A percentile compares a stretch with the other conserved stretches of the same genome.
These are phyloP conservation scores for Glycine soja DNA, from an alignment of 306 rosid genomes.

Conservation along the genomic window DNA sequence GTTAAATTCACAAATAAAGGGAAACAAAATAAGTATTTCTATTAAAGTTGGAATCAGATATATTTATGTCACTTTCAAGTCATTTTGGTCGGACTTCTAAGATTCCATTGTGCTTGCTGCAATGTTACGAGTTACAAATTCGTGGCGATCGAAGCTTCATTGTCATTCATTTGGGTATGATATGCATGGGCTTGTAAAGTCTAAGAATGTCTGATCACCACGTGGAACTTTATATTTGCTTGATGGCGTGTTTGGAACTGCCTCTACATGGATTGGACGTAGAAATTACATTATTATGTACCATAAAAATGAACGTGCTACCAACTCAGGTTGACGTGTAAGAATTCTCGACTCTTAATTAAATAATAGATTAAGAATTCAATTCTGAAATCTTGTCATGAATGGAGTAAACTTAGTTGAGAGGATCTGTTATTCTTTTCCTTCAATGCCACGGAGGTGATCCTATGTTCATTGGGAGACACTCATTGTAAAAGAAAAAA, in stretches of 20 bases:
- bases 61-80: constrained; percentile 50
- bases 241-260: background rate
- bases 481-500: too few species aligned
- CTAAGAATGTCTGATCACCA: background rate
- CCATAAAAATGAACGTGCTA: background rate
- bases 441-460: too few species aligned
- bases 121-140: background rate
- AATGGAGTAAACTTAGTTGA: too few species aligned
- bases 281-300: background rate
- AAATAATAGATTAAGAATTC: too few species aligned
- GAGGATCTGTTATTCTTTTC: too few species aligned
- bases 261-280: background rate
- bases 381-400: too few species aligned
- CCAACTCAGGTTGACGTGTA: background rate
- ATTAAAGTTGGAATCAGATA: constrained; percentile 46
- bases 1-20: constrained; percentile 14
- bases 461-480: too few species aligned
- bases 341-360: background rate
- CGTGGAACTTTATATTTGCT: background rate
- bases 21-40: background rate
- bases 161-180: constrained; percentile 19
- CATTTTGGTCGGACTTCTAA: constrained; percentile 18
- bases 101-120: constrained; percentile 32
- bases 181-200: background rate
- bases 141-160: constrained; percentile 30